These are phyloP conservation scores for Ogataea henricii DNA, from an alignment of 805 yeast genomes.

Conservation along the genomic window DNA sequence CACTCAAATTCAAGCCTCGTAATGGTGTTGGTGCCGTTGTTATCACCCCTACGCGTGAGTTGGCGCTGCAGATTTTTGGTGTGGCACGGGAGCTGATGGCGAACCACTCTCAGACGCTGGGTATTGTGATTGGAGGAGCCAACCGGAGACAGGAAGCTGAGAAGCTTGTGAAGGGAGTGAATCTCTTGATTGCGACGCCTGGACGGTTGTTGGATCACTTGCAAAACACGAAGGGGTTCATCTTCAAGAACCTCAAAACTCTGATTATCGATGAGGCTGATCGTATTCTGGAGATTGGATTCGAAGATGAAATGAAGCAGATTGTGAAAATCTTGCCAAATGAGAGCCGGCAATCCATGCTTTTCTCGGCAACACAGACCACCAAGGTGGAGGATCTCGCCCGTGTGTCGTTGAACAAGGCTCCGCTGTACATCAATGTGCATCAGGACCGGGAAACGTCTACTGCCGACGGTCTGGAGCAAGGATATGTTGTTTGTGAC, in stretches of 20 bases:
- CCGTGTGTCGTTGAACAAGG: constrained; percentile 89
- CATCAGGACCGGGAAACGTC: constrained; percentile 80
- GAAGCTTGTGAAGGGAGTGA: constrained; percentile 90
- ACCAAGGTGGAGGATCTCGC: constrained; percentile 98
- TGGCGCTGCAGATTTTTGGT: constrained; percentile 96
- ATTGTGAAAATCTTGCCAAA: constrained; percentile 91
- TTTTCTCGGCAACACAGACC: constrained; percentile 98
- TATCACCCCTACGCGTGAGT: constrained; percentile 96
- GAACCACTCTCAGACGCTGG: constrained; percentile 88
- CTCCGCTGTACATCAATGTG: constrained; percentile 92
- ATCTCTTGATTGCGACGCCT: constrained; percentile 92
- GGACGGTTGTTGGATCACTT: constrained; percentile 96
- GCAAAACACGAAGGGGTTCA: constrained; percentile 92
- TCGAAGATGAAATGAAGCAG: constrained; percentile 98
- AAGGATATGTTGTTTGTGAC: constrained; percentile 97
- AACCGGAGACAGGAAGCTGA: constrained; percentile 98
- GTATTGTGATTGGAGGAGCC: constrained; percentile 98
- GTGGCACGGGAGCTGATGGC: constrained; percentile 95
- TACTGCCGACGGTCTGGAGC: constrained; percentile 96
- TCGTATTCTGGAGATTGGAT: constrained; percentile 94
- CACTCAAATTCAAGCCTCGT: constrained; percentile 93
- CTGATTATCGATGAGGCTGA: constrained; percentile 97
- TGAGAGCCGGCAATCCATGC: constrained; percentile 92
- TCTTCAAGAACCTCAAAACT: constrained; percentile 92
- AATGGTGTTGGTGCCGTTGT: constrained; percentile 97